Percentiles rank a stretch among this genome's conserved stretches.
Evolutionary conservation across 371 early-diverging fungal genomes (phyloP).

Genomic region (Enterospora canceri): DNA sequence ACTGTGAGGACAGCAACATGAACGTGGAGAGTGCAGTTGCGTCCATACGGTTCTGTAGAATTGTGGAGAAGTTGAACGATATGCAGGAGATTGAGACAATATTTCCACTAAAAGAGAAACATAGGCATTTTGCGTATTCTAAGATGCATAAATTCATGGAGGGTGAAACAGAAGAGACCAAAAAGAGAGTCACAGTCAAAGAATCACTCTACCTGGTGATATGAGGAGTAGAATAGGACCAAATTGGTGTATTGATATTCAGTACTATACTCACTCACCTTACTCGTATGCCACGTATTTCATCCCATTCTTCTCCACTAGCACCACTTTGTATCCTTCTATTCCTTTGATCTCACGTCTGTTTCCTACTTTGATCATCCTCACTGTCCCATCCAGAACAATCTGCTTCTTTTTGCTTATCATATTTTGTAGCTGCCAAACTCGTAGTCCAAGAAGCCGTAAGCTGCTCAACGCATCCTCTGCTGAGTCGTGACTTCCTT

Average conservation of each 20-base stretch:
- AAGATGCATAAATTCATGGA: constrained; percentile 1
- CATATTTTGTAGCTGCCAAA: constrained; percentile 5
- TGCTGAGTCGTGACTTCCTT: constrained; percentile 37
- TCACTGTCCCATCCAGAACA: too few relatives aligned
- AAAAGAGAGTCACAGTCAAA: too few relatives aligned
- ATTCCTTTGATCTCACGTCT: too few relatives aligned
- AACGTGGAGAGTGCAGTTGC: constrained; percentile 24
- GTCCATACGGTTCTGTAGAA: constrained; percentile 24
- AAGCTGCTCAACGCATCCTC: constrained; percentile 46
- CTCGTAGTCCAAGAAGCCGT: constrained; percentile 30
- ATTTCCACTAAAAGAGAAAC: constrained; percentile 1
- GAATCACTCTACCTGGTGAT: too few relatives aligned
- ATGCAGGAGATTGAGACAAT: constrained; percentile 11
- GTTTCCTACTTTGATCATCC: too few relatives aligned
- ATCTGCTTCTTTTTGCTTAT: not conserved
- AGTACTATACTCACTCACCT: not conserved
- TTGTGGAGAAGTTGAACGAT: constrained; percentile 22
- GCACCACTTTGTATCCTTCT: not conserved
- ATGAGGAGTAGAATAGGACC: not conserved
- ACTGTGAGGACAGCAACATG: constrained; percentile 25
- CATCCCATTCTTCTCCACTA: not conserved
- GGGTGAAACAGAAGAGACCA: not conserved
- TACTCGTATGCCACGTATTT: not conserved
- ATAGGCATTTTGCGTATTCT: constrained; percentile 8
- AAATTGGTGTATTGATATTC: not conserved